phyloP scores from a whole-genome alignment of 345 rosid species.

The Brassica carinata region DNA sequence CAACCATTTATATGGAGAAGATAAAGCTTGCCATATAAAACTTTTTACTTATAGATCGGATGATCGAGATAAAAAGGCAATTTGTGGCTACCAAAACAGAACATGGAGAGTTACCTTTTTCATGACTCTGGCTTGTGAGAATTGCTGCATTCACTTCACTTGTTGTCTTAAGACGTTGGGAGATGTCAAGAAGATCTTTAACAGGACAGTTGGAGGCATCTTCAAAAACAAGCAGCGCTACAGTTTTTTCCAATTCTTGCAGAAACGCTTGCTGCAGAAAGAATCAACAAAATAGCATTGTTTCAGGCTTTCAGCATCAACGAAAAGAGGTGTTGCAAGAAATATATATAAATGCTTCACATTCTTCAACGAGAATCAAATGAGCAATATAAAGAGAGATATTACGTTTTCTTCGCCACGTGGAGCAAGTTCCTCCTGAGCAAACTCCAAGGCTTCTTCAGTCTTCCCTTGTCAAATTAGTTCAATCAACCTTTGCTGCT shows the following conservation, averaged over 20 bases:
- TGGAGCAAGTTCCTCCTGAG: conserved; percentile 99
- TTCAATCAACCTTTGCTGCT: conserved; percentile 96
- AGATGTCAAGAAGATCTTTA: conserved; percentile 80
- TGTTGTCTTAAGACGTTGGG: conserved; percentile 94
- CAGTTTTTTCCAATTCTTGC: conserved; percentile 94
- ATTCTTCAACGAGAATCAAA: background rate
- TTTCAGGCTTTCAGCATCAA: background rate
- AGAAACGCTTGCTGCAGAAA: conserved; percentile 71
- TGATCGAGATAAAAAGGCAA: background rate
- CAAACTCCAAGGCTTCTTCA: conserved; percentile 95
- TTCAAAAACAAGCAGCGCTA: conserved; percentile 88
- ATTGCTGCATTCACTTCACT: conserved; percentile 98
- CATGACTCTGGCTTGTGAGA: conserved; percentile 96
- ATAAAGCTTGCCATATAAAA: background rate
- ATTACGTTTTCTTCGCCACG: conserved; percentile 93
- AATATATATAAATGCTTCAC: background rate
- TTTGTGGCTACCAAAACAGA: conserved; percentile 6
- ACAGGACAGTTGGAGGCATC: conserved; percentile 87
- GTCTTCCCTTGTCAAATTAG: conserved; percentile 87
- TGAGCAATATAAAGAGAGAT: conserved; percentile 1
- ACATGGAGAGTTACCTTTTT: conserved; percentile 61
- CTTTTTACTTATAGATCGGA: too few species aligned
- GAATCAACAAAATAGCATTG: background rate
- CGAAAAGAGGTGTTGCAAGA: background rate
- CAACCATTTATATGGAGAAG: background rate